Evolutionary conservation across 371 early-diverging fungal genomes (phyloP), one percentile per base, ranked within the genome.

Genomic region (Haplosporangium sp.): DNA sequence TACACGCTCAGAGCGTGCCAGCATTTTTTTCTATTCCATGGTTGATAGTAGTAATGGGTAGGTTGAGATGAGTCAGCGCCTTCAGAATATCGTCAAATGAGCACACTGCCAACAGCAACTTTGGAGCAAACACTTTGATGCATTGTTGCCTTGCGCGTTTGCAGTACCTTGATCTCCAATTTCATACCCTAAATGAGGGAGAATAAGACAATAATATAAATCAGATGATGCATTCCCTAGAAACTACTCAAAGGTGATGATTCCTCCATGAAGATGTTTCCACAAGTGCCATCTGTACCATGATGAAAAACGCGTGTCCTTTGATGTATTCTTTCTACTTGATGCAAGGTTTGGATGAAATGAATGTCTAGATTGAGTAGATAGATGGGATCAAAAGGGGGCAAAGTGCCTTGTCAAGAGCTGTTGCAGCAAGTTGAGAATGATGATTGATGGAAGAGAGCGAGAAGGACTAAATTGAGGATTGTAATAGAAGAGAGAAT

Each of bases 1-100:
- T 67, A 99, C 98, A 83, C 99, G 94, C 85, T 97, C 97, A 37
- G 97, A 96, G 77, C 95, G 94, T 77, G 94, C 92, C 69, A 93
- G 83, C 53, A 95, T 84, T 78, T 90, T 92, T 84, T 89, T 89
- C 92, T 92, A 74, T 59, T 88, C 99, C 99, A 99, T 35, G 99
- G 99, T 15, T 55, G 55, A 8, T 34, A 2, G 10, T 7, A 1
- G 27, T 27, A 27, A 27, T 27, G 27, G 27, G 27, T 27, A 27
- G 8, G 20, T 15, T 15, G 11, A 50, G 27, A 55, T 34, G 55
- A 55, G 17, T 34, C 10, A 34, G 35, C 7, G 3, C 35, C 55
- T 34, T 9, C 34, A 34, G 7, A 34, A 3, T 55, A 34, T 7
- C 55, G 6, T 52, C 38, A 5, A 47, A 35, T 45, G 8, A 38